A percentile compares a stretch with the other conserved stretches of the same genome.
These are phyloP conservation scores for Pythium utonaiense DNA, from an alignment of 352 stramenopile genomes.

Conservation along the genomic window DNA sequence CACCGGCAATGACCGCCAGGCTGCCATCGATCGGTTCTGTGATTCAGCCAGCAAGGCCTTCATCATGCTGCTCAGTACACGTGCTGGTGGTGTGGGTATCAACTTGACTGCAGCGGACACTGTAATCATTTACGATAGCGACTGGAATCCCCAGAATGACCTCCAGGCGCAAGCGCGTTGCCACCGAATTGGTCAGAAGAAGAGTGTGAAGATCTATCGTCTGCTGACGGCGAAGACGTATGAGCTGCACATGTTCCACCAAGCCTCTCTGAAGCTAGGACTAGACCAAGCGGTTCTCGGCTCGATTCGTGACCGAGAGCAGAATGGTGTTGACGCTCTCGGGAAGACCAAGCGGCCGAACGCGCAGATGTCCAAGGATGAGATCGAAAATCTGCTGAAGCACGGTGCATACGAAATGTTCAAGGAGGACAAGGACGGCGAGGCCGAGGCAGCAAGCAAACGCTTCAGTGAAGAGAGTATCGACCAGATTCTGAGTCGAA, in stretches of 20 bases:
- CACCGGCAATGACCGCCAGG: conserved; percentile 94
- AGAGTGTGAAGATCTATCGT: conserved; percentile 92
- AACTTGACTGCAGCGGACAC: conserved; percentile 93
- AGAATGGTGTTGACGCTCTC: conserved; percentile 5
- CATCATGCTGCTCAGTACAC: conserved; percentile 98
- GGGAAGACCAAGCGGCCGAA: conserved; percentile 42
- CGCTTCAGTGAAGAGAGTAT: conserved; percentile 98
- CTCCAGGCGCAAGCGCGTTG: conserved; percentile 90
- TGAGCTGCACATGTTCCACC: conserved; percentile 93
- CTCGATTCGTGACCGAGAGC: conserved; percentile 81
- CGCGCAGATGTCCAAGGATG: conserved; percentile 74
- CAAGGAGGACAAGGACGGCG: conserved; percentile 87
- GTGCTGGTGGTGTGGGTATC: conserved; percentile 97
- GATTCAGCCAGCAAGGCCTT: conserved; percentile 77
- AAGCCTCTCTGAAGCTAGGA: conserved; percentile 89
- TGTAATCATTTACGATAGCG: conserved; percentile 95
- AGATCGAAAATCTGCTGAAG: conserved; percentile 92
- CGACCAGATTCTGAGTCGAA: conserved; percentile 94
- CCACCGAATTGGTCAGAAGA: conserved; percentile 92
- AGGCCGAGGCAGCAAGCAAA: conserved; percentile 91
- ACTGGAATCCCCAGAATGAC: conserved; percentile 98
- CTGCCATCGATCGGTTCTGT: conserved; percentile 90
- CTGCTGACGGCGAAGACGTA: conserved; percentile 91
- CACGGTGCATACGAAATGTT: conserved; percentile 94
- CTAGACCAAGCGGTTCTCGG: conserved; percentile 90